phyloP scores from a whole-genome alignment of 1,284 basidiomycete genomes.

The Papiliotrema laurentii region DNA sequence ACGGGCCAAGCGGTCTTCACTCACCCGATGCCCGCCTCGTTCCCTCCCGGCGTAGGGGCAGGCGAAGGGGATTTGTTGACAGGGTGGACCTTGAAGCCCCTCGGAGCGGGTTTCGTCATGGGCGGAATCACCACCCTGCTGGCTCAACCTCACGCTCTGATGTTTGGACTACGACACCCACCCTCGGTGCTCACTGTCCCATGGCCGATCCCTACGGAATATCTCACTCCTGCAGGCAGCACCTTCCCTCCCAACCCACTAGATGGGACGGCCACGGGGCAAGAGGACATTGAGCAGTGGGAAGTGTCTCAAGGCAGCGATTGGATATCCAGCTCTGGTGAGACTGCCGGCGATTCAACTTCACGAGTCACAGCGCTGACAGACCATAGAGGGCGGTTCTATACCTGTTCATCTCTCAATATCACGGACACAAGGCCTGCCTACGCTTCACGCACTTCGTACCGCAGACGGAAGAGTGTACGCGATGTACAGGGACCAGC shows the following conservation, averaged over 20 bases:
- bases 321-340: conserved; percentile 24
- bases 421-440: conserved; percentile 23
- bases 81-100: conserved; percentile 70
- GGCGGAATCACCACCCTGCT: conserved; percentile 26
- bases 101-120: conserved; percentile 39
- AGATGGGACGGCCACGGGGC: conserved; percentile 38
- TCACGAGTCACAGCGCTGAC: not conserved
- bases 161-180: conserved; percentile 37
- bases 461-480: conserved; percentile 48
- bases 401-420: conserved; percentile 17
- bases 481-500: conserved; percentile 30
- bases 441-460: conserved; percentile 40
- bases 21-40: conserved; percentile 44
- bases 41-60: conserved; percentile 64
- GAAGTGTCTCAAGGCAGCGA: conserved; percentile 26
- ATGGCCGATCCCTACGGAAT: conserved; percentile 32
- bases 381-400: conserved; percentile 3
- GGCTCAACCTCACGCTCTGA: conserved; percentile 28
- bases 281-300: conserved; percentile 42
- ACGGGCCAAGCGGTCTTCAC: conserved; percentile 51
- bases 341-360: not conserved
- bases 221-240: conserved; percentile 22
- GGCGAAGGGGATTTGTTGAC: conserved; percentile 80
- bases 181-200: conserved; percentile 35
- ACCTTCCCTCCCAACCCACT: conserved; percentile 42